Conservation (phyloP, 805 yeast species). For the Candida methanosorbosa region DNA sequence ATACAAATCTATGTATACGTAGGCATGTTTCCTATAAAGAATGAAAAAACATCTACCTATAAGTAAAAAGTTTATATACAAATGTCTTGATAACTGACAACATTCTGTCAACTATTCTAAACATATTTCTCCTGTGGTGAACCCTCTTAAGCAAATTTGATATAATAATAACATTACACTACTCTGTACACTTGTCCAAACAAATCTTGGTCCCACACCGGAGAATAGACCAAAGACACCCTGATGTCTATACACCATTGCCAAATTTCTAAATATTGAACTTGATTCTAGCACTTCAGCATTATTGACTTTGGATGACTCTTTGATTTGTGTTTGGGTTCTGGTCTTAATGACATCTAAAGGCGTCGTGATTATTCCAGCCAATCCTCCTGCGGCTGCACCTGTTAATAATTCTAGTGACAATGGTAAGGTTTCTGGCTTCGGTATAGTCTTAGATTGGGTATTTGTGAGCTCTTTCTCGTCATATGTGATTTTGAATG, state of each 20-base stretch:
- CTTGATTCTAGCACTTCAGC: constrained; percentile 22
- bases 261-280: constrained; percentile 44
- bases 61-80: no score
- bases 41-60: no score
- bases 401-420: constrained; percentile 73
- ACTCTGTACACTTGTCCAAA: constrained; percentile 95
- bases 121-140: constrained; percentile 21
- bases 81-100: no score
- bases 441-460: constrained; percentile 23
- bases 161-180: constrained; percentile 87
- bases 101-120: no score
- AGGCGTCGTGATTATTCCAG: constrained; percentile 86
- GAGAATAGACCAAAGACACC: constrained; percentile 77
- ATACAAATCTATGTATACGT: no score
- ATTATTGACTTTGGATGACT: constrained; percentile 9
- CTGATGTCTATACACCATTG: constrained; percentile 55
- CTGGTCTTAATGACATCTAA: constrained; percentile 88
- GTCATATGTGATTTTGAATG: constrained; percentile 29
- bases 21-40: no score
- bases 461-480: no score
- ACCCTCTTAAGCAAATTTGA: constrained; percentile 60
- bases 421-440: constrained; percentile 33
- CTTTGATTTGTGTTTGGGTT: constrained; percentile 69
- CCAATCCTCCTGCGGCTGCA: constrained; percentile 91
- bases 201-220: constrained; percentile 94